These are phyloP conservation scores for Dovyalis caffra DNA, from an alignment of 345 rosid species.

Conservation along the genomic window DNA sequence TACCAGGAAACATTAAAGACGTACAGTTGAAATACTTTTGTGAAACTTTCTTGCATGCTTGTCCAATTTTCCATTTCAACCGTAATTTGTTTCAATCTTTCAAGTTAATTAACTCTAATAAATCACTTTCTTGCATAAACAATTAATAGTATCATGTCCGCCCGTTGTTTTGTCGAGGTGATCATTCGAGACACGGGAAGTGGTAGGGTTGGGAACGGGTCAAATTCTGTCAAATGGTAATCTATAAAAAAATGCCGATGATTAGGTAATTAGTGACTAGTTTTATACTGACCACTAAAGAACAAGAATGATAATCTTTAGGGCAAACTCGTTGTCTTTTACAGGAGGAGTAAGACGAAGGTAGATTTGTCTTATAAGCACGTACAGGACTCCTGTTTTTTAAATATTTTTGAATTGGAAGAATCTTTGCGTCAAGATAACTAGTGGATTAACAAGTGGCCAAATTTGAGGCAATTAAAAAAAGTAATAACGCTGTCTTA, in stretches of 20 bases:
- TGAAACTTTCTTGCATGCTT: too few relatives aligned
- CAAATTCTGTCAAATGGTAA: neutral
- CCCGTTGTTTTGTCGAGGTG: neutral
- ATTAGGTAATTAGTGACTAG: neutral
- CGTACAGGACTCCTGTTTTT: neutral
- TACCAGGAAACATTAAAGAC: too few relatives aligned
- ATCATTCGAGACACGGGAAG: neutral
- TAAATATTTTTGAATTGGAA: neutral
- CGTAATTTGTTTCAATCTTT: too few relatives aligned
- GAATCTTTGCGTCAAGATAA: constrained; percentile 24
- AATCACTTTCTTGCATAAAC: too few relatives aligned
- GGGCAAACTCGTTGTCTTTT: neutral
- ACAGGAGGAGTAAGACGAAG: neutral
- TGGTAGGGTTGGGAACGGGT: neutral
- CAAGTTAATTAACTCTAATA: too few relatives aligned
- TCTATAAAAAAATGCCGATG: neutral
- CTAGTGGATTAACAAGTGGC: constrained; percentile 13
- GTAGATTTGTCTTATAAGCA: neutral
- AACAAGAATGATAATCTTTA: neutral
- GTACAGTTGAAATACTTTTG: too few relatives aligned
- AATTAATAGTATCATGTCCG: neutral
- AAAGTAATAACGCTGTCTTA: neutral
- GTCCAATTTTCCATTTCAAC: too few relatives aligned
- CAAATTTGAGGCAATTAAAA: constrained; percentile 11
- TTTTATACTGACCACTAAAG: neutral